phyloP scores from a whole-genome alignment of 1,284 basidiomycete genomes.

The Ustilago crameri region DNA sequence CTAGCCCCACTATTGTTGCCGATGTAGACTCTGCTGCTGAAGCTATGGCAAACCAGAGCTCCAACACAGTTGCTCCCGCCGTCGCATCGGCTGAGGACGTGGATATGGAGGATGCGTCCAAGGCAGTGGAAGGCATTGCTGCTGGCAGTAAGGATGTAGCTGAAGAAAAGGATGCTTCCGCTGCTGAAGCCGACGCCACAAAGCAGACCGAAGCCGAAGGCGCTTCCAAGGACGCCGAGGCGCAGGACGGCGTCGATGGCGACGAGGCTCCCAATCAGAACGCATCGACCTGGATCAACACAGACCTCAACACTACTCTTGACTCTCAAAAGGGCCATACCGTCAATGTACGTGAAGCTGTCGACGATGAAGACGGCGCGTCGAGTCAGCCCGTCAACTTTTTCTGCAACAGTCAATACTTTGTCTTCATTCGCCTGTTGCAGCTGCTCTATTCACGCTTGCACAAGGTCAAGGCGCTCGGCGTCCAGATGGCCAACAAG shows the following conservation, averaged over 20 bases:
- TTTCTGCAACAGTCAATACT: constrained; percentile 92
- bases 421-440: constrained; percentile 82
- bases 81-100: constrained; percentile 37
- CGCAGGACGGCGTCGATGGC: constrained; percentile 20
- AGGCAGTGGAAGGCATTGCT: constrained; percentile 4
- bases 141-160: neutral
- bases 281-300: constrained; percentile 71
- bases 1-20: constrained; percentile 46
- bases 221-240: constrained; percentile 15
- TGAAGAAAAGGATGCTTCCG: constrained; percentile 3
- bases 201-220: constrained; percentile 12
- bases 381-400: constrained; percentile 72
- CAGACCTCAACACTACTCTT: constrained; percentile 65
- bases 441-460: constrained; percentile 90
- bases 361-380: constrained; percentile 33
- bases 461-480: constrained; percentile 77
- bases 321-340: constrained; percentile 54
- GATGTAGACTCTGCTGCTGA: constrained; percentile 42
- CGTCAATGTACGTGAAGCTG: constrained; percentile 30
- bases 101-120: constrained; percentile 51
- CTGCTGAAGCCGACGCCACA: constrained; percentile 3
- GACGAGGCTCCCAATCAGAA: constrained; percentile 27
- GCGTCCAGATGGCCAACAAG: constrained; percentile 70
- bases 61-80: constrained; percentile 39
- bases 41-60: constrained; percentile 48